phyloP scores from a whole-genome alignment of 106 monocot species.

The Chionographis japonica region DNA sequence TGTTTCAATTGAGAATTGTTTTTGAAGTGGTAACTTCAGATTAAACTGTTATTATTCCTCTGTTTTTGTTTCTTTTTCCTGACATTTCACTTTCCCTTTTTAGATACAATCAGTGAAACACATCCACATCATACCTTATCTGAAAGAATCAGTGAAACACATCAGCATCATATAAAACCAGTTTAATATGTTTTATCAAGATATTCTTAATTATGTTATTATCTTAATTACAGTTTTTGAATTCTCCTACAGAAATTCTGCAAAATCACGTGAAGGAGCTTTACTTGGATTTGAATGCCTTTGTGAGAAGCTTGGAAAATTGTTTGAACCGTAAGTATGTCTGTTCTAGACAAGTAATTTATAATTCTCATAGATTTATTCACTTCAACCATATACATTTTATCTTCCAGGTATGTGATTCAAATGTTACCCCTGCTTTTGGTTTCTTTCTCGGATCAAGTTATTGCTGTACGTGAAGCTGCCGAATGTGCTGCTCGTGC shows the following conservation, averaged over 20 bases:
- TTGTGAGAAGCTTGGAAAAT: constrained; percentile 91
- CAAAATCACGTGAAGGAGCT: constrained; percentile 92
- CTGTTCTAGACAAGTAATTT: neutral
- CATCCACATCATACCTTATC: too few relatives aligned
- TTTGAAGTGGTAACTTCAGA: too few relatives aligned
- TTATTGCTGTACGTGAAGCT: constrained; percentile 88
- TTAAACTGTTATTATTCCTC: too few relatives aligned
- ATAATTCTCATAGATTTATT: neutral
- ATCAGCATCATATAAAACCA: too few relatives aligned
- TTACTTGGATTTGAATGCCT: constrained; percentile 96
- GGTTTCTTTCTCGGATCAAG: constrained; percentile 96
- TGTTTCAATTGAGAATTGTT: too few relatives aligned
- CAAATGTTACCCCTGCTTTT: constrained; percentile 88
- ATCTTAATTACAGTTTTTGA: too few relatives aligned
- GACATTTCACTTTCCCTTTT: too few relatives aligned
- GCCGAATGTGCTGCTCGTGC: constrained; percentile 99
- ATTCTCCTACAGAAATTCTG: constrained; percentile 54
- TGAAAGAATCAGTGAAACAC: too few relatives aligned
- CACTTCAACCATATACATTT: constrained; percentile 5
- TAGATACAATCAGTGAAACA: too few relatives aligned
- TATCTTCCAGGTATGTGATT: constrained; percentile 78
- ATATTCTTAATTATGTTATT: too few relatives aligned
- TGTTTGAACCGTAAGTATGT: constrained; percentile 95
- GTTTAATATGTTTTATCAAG: too few relatives aligned
- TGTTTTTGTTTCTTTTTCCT: too few relatives aligned